Conservation (phyloP, 202 grass and related monocot genomes). For the Setaria viridis region DNA sequence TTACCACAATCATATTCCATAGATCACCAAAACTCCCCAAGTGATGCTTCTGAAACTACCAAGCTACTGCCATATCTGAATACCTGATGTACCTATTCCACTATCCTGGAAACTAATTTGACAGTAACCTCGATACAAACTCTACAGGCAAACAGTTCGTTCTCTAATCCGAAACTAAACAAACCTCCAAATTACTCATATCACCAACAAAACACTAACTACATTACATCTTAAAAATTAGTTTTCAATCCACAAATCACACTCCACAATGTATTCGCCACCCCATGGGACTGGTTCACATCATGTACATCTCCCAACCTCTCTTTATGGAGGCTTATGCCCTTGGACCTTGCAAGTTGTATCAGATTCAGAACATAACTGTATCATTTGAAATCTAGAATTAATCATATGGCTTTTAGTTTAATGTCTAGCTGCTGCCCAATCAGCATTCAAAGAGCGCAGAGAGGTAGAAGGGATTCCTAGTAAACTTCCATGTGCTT, state of each 20-base stretch:
- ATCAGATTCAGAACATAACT: background rate
- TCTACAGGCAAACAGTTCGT: background rate
- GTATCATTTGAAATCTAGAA: too few relatives aligned
- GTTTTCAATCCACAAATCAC: background rate
- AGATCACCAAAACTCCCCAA: background rate
- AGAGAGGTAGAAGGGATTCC: background rate
- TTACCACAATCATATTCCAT: background rate
- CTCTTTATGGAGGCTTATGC: background rate
- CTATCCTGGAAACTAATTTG: background rate
- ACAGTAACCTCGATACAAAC: background rate
- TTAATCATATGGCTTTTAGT: background rate
- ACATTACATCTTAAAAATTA: background rate
- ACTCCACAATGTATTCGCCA: background rate
- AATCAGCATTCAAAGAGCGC: background rate
- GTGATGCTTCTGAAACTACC: background rate
- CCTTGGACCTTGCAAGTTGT: background rate
- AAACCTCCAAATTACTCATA: background rate
- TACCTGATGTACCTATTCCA: background rate
- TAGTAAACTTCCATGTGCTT: background rate
- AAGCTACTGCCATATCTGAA: background rate
- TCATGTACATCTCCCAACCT: background rate
- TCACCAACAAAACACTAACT: slow-evolving; percentile 30
- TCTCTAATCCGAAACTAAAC: background rate
- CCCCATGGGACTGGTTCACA: background rate
- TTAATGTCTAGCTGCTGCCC: background rate